Base-by-base conservation (phyloP, 1,139 yeast species). In the Yamadazyma oceani region DNA sequence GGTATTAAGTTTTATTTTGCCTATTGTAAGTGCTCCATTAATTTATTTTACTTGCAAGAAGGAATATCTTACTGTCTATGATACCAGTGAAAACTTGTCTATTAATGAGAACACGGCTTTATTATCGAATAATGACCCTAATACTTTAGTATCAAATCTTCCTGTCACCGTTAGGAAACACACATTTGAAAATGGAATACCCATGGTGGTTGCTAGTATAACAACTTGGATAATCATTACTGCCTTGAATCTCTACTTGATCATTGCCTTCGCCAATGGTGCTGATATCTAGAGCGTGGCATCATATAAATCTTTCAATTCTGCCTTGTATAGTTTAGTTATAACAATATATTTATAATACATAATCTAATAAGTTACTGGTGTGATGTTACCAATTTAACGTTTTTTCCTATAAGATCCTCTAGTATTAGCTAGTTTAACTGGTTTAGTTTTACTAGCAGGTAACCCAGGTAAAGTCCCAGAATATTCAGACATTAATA, bases 401-500 rank as follows among this genome's bases (percentile, higher is more conserved):
- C 34, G 57, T 48, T 60, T 66, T 57, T 69, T 69, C 51, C 65
- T 62, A 48, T 64, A 62, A 4, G 74, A 67, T 7, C 70, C 67
- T 44, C 73, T 60, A 24, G 69, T 62, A 36, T 66, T 66, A 13
- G 75, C 70, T 38, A 71, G 57, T 40, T 76, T 60, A 9, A 60
- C 45, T 5, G 60, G 46, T 37, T 57, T 59, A 13, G 37, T 34
- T 36, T 52, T 53, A 27, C 47, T 45, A 3, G 54, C 55, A 4
- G 60, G 63, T 41, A 39, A 74, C 0, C 88, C 88, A 1, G 96
- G 97, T 52, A 89, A 71, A 1, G 85, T 75, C 38, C 97, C 97
- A 31, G 76, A 68, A 53, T 85, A 89, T 49, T 84, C 87, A 14
- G 82, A 76, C 53, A 81, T 79, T 40, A 85, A 69, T 1, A 85